phyloP scores from a whole-genome alignment of 306 rosid genomes.

The Gillenia trifoliata region DNA sequence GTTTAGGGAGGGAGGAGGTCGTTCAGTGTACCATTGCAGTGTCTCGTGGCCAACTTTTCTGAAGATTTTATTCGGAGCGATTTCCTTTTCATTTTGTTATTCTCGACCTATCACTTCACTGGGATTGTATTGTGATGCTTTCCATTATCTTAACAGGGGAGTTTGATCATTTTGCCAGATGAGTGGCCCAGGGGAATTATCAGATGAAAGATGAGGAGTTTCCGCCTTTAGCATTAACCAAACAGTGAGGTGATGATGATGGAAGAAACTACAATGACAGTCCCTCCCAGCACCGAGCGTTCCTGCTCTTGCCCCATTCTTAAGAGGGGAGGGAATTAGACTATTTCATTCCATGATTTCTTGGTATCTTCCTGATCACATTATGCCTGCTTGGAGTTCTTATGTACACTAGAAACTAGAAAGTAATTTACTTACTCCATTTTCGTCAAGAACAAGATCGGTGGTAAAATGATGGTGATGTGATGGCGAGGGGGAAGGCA shows the following conservation, averaged over 20 bases:
- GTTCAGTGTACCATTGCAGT: neutral
- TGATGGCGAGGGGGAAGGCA: slow-evolving; percentile 17
- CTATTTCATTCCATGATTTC: neutral
- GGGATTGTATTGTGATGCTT: slow-evolving; percentile 29
- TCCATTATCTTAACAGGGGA: slow-evolving; percentile 38
- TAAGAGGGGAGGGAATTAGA: slow-evolving; percentile 12
- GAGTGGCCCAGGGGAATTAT: slow-evolving; percentile 31
- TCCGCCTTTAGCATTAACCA: slow-evolving; percentile 18
- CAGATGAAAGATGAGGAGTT: slow-evolving; percentile 39
- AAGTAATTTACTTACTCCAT: slow-evolving; percentile 23
- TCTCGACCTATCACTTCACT: neutral
- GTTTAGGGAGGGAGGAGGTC: neutral
- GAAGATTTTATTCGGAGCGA: neutral
- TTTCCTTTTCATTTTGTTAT: neutral
- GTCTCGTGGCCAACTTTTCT: slow-evolving; percentile 1
- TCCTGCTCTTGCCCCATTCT: slow-evolving; percentile 15
- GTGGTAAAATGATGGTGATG: slow-evolving; percentile 14
- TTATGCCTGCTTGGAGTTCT: slow-evolving; percentile 18
- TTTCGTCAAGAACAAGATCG: slow-evolving; percentile 8
- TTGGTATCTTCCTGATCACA: slow-evolving; percentile 10
- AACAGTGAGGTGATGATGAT: slow-evolving; percentile 28
- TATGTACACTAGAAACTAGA: slow-evolving; percentile 26
- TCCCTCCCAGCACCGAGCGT: slow-evolving; percentile 4
- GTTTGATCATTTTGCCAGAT: slow-evolving; percentile 41
- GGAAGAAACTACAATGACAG: slow-evolving; percentile 24